These are phyloP conservation scores for Microthyrium microscopicum DNA, from an alignment of 2,329 filamentous ascomycete species.

Conservation along the genomic window DNA sequence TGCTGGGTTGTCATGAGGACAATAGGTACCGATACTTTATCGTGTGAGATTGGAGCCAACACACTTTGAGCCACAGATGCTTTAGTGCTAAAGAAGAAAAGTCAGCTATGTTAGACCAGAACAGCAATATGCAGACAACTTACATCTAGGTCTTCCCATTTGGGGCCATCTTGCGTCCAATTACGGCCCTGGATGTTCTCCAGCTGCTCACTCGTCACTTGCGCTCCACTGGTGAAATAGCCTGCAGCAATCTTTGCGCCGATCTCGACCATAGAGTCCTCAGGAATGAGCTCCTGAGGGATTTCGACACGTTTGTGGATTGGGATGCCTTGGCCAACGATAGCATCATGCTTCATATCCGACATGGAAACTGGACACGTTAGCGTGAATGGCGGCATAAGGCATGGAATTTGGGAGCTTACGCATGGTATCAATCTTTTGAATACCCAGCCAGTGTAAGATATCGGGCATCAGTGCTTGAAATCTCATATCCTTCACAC, in stretches of 20 bases:
- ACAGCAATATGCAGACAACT: slow-evolving; percentile 11
- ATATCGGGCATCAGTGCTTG: slow-evolving; percentile 97
- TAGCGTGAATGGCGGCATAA: too few relatives aligned
- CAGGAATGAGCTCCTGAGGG: slow-evolving; percentile 84
- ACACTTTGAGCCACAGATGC: background rate
- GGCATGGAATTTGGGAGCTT: too few relatives aligned
- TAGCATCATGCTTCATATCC: slow-evolving; percentile 89
- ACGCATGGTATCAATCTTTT: slow-evolving; percentile 95
- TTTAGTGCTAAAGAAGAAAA: slow-evolving; percentile 4
- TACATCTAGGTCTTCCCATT: slow-evolving; percentile 60
- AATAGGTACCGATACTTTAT: background rate
- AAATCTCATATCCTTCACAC: slow-evolving; percentile 93
- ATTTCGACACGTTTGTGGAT: slow-evolving; percentile 84
- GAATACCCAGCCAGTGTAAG: slow-evolving; percentile 93
- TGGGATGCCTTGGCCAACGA: slow-evolving; percentile 70
- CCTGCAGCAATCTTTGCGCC: slow-evolving; percentile 95
- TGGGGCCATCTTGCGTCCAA: too few relatives aligned
- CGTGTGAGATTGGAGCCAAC: background rate
- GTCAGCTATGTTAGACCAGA: slow-evolving; percentile 3
- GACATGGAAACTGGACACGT: too few relatives aligned
- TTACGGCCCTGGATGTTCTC: slow-evolving; percentile 72
- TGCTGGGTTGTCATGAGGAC: slow-evolving; percentile 5
- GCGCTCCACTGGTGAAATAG: slow-evolving; percentile 73
- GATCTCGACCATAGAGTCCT: slow-evolving; percentile 92
- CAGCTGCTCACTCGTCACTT: slow-evolving; percentile 76